Evolutionary conservation across 2,329 filamentous ascomycete genomes (phyloP), one percentile per base, ranked within the genome.

Genomic region (Fusarium albosuccineum): DNA sequence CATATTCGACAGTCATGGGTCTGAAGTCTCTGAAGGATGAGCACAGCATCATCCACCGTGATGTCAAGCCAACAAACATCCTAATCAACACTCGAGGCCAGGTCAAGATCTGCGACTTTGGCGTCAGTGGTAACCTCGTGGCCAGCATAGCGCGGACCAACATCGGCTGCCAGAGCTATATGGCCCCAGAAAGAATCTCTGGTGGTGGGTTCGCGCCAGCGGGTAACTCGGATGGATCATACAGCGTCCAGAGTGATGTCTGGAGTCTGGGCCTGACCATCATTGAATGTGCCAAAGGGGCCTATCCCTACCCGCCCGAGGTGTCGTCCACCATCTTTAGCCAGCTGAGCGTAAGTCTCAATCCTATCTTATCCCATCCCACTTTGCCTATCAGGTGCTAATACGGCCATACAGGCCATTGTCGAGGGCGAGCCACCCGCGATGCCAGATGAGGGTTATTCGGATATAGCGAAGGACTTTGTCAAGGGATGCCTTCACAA

Each of bases 41-140:
- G 64, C 96, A 99, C 83, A 98, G 97, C 80, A 99, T 99, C 79
- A 99, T 99, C 69, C 96, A 99, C 77, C 91, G 96, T 68, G 96
- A 99, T 76, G 96, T 99, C 68, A 99, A 99, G 79, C 96, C 96
- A 2, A 99, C 96, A n/a, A 99, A 99, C 74, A 97, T 99, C 62
- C 85, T 99, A 2, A 89, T 93, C 78, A 99, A 98, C 79, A 92
- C 91, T 2, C 87, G 87, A 41, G 96, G 96, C 1, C 94, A 97
- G 75, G 86, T 98, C 83, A 99, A 99, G 81, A 97, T 99, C 60
- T 99, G 96, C 80, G 96, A 99, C 79, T 99, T 99, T 78, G 96
- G 96, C 58, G 96, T 99, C 57, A 97, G 92, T 70, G 96, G 96
- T 54, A 99, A 99, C 74, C 82, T 99, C 26, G 96, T 99, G 22